phyloP scores from a whole-genome alignment of 495 filamentous ascomycete species.

The Podospora tetraspora region DNA sequence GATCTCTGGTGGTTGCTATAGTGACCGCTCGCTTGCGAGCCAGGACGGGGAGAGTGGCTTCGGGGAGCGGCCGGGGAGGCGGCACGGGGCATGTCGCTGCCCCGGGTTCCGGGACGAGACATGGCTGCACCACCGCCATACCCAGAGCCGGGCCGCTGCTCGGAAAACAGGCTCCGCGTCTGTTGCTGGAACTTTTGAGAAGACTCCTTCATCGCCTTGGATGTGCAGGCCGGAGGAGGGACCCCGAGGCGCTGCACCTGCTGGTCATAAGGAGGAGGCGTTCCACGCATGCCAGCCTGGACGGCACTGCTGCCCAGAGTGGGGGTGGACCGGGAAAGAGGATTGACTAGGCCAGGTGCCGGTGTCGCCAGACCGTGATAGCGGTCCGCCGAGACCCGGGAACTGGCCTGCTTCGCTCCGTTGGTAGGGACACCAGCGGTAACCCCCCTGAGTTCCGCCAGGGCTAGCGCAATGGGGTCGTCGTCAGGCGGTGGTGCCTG shows the following conservation, averaged over 20 bases:
- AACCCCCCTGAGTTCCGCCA: constrained; percentile 87
- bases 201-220: constrained; percentile 87
- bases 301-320: constrained; percentile 47
- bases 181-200: constrained; percentile 81
- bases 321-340: constrained; percentile 32
- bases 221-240: constrained; percentile 87
- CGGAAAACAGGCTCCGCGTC: constrained; percentile 68
- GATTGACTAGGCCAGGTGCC: constrained; percentile 47
- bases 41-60: constrained; percentile 49
- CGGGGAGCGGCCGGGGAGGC: constrained; percentile 47
- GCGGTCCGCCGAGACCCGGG: constrained; percentile 84
- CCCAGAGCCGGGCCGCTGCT: constrained; percentile 44
- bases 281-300: constrained; percentile 54
- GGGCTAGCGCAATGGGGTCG: constrained; percentile 87
- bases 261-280: constrained; percentile 80
- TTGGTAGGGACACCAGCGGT: constrained; percentile 32
- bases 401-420: constrained; percentile 57
- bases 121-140: constrained; percentile 19
- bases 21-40: constrained; percentile 23
- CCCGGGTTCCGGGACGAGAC: constrained; percentile 43
- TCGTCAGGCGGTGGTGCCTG: constrained; percentile 38
- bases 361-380: constrained; percentile 90
- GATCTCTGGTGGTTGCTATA: constrained; percentile 36
- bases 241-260: constrained; percentile 74
- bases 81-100: constrained; percentile 46